Evolutionary conservation across 2,329 filamentous ascomycete genomes (phyloP).

Genomic region (Penicillium sclerotigenum): DNA sequence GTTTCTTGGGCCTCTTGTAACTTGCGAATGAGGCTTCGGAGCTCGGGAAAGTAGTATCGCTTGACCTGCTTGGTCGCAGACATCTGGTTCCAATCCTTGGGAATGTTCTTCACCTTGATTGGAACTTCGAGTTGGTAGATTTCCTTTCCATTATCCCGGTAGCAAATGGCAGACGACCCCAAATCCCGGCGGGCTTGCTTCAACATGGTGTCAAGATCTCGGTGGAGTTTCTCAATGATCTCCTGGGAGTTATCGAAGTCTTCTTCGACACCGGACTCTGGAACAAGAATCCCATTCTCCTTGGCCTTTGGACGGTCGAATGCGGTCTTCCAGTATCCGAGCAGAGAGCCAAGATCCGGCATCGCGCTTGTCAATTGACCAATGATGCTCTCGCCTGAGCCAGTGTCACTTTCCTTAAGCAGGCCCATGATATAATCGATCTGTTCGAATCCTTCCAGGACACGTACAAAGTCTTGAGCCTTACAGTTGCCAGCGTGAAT

Average conservation of each 20-base stretch:
- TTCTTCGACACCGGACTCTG: conserved; percentile 80
- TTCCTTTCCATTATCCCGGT: conserved; percentile 87
- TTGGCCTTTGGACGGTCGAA: conserved; percentile 81
- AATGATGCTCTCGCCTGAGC: conserved; percentile 63
- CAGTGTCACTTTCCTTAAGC: conserved; percentile 68
- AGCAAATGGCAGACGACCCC: conserved; percentile 69
- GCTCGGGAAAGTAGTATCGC: conserved; percentile 86
- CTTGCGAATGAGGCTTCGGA: conserved; percentile 76
- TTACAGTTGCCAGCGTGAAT: conserved; percentile 90
- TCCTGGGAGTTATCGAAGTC: conserved; percentile 86
- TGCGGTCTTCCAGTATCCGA: conserved; percentile 85
- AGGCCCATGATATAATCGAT: conserved; percentile 92
- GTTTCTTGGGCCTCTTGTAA: conserved; percentile 93
- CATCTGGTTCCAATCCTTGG: conserved; percentile 91
- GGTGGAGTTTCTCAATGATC: conserved; percentile 70
- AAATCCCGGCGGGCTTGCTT: conserved; percentile 69
- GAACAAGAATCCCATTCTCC: conserved; percentile 77
- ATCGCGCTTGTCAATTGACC: conserved; percentile 78
- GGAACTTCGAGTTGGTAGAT: conserved; percentile 94
- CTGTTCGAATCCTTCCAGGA: conserved; percentile 94
- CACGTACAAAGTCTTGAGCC: conserved; percentile 86
- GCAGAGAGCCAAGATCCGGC: conserved; percentile 72
- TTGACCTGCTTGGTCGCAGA: conserved; percentile 87
- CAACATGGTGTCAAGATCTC: conserved; percentile 67
- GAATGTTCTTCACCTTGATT: conserved; percentile 74